These are phyloP conservation scores for Lasiodiplodia sp. DNA, from an alignment of 2,329 filamentous ascomycete genomes.

Conservation along the genomic window DNA sequence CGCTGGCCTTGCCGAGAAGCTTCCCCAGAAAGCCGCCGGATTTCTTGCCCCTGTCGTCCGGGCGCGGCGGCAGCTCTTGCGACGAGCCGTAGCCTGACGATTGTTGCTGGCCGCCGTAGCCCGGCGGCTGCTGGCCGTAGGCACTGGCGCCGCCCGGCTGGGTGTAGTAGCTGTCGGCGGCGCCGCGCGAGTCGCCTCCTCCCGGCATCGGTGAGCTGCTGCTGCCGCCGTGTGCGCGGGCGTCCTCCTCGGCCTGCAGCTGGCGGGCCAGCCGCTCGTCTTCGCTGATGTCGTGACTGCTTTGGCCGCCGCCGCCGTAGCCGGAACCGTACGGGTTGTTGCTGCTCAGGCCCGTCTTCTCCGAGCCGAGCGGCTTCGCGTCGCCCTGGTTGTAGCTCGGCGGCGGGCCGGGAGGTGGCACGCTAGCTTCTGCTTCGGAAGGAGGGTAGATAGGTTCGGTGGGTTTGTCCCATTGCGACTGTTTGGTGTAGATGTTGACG, in stretches of 20 bases:
- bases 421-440: conserved; percentile 47
- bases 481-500: conserved; percentile 85
- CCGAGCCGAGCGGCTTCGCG: conserved; percentile 52
- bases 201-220: conserved; percentile 33
- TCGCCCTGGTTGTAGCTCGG: conserved; percentile 66
- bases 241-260: conserved; percentile 85
- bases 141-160: conserved; percentile 32
- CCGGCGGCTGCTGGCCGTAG: conserved; percentile 37
- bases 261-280: conserved; percentile 78
- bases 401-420: conserved; percentile 67
- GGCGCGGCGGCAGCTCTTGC: conserved; percentile 37
- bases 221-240: conserved; percentile 54
- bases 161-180: conserved; percentile 55
- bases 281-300: conserved; percentile 56
- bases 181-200: conserved; percentile 43
- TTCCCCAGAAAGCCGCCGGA: conserved; percentile 59
- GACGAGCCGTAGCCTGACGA: not conserved
- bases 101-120: not conserved
- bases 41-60: conserved; percentile 45
- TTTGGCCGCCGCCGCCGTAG: conserved; percentile 16
- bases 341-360: conserved; percentile 60
- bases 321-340: conserved; percentile 75
- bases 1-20: conserved; percentile 55
- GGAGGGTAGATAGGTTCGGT: conserved; percentile 70
- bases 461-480: conserved; percentile 90